These are phyloP conservation scores for Microsporum ferrugineum DNA, from an alignment of 2,329 filamentous ascomycete genomes.

Conservation along the genomic window DNA sequence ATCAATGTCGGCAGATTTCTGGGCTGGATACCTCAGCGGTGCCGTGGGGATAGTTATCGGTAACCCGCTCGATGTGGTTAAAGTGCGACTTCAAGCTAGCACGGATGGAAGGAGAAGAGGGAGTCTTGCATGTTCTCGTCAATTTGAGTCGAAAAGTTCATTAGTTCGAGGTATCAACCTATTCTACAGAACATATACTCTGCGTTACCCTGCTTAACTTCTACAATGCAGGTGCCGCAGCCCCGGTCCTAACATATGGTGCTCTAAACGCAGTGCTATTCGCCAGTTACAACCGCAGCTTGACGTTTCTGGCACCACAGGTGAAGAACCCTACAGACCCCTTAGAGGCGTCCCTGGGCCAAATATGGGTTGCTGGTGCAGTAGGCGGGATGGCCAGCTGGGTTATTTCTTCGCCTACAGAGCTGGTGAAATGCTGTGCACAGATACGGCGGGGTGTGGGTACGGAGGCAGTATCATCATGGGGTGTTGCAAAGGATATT, in stretches of 20 bases:
- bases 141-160: constrained; percentile 26
- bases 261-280: constrained; percentile 85
- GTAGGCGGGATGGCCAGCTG: constrained; percentile 75
- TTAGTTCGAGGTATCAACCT: constrained; percentile 29
- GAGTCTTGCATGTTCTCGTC: constrained; percentile 16
- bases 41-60: constrained; percentile 77
- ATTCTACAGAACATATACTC: neutral
- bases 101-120: constrained; percentile 12
- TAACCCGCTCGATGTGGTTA: constrained; percentile 71
- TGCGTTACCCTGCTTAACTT: neutral
- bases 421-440: constrained; percentile 79
- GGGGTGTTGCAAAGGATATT: constrained; percentile 52
- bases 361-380: constrained; percentile 69
- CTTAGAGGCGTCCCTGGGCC: constrained; percentile 43
- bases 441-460: constrained; percentile 46
- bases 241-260: constrained; percentile 79
- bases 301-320: constrained; percentile 46
- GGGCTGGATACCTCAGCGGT: constrained; percentile 83
- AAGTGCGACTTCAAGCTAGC: constrained; percentile 65
- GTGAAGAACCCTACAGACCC: constrained; percentile 35
- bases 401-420: constrained; percentile 75
- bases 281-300: constrained; percentile 78
- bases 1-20: constrained; percentile 77
- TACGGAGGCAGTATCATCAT: constrained; percentile 37
- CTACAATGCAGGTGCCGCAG: constrained; percentile 53